Conservation (phyloP, 306 rosid species). For the Prunus mume region DNA sequence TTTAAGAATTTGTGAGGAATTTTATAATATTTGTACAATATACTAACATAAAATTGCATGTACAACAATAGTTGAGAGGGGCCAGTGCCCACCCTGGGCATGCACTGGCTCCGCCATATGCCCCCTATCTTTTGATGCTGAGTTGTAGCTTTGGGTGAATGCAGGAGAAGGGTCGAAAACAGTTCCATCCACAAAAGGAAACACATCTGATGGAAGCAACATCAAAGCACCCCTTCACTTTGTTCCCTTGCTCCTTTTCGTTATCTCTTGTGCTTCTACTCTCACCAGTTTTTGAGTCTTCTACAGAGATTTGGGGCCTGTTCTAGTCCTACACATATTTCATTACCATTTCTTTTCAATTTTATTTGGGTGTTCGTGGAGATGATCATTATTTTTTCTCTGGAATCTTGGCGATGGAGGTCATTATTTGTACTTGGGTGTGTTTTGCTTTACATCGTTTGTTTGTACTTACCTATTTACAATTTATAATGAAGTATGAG, state of each 20-base stretch:
- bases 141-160: constrained; percentile 14
- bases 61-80: no score
- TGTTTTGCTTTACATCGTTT: neutral
- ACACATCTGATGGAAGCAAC: constrained; percentile 43
- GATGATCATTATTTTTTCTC: neutral
- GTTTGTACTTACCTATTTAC: neutral
- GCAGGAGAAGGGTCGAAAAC: constrained; percentile 51
- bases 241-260: constrained; percentile 34
- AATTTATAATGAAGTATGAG: neutral
- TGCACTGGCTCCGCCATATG: no score
- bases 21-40: no score
- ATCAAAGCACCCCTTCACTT: constrained; percentile 30
- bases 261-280: constrained; percentile 32
- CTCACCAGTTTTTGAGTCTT: constrained; percentile 30
- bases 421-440: neutral
- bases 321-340: neutral
- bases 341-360: neutral
- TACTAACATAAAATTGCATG: no score
- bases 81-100: no score
- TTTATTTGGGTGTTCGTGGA: neutral
- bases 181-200: constrained; percentile 40
- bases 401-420: neutral
- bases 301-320: neutral
- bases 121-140: neutral
- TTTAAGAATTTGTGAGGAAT: no score